phyloP scores from a whole-genome alignment of 2,329 filamentous ascomycete genomes.

The Xylaria sp. region DNA sequence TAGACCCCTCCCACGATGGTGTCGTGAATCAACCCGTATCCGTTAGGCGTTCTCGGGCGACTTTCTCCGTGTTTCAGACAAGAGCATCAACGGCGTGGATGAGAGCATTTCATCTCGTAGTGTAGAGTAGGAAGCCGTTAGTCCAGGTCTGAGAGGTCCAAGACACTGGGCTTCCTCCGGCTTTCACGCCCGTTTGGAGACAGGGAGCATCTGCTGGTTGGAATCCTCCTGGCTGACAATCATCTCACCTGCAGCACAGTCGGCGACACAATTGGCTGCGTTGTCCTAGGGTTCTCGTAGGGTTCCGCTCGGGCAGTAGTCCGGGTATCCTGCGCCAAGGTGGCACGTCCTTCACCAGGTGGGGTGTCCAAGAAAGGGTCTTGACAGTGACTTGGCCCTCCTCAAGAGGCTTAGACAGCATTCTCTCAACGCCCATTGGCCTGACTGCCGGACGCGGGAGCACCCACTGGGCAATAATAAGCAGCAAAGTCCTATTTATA shows the following conservation, averaged over 20 bases:
- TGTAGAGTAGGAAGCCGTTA: neutral
- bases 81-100: neutral
- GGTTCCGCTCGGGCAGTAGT: neutral
- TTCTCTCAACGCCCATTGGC: constrained; percentile 19
- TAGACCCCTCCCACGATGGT: neutral
- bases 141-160: neutral
- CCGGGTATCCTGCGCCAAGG: constrained; percentile 18
- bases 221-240: constrained; percentile 24
- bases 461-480: constrained; percentile 19
- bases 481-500: constrained; percentile 30
- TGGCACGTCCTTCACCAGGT: constrained; percentile 11
- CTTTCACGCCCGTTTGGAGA: constrained; percentile 15
- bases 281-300: neutral
- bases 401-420: constrained; percentile 26
- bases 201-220: constrained; percentile 12
- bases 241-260: constrained; percentile 17
- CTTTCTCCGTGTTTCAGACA: constrained; percentile 24
- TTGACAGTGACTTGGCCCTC: constrained; percentile 6
- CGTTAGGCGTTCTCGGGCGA: constrained; percentile 11
- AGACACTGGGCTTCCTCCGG: neutral
- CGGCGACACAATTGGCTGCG: constrained; percentile 16
- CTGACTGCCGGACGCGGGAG: constrained; percentile 15
- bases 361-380: constrained; percentile 17
- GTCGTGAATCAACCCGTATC: constrained; percentile 2
- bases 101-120: neutral